phyloP scores from a whole-genome alignment of 2,329 filamentous ascomycete species.

The Pestalotiopsis fici region DNA sequence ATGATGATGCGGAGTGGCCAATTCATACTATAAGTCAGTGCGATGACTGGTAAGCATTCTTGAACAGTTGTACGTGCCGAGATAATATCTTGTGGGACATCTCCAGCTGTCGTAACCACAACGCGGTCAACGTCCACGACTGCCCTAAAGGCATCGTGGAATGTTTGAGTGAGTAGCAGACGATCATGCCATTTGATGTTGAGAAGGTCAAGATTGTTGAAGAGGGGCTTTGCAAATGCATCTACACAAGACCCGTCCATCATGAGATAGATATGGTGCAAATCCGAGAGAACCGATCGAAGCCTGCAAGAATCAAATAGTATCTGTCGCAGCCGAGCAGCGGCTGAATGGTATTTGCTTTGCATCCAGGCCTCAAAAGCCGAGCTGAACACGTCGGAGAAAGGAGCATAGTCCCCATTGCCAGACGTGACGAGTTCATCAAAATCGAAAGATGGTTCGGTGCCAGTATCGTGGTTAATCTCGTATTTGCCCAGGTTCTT shows the following conservation, averaged over 20 bases:
- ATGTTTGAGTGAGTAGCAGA: slow-evolving; percentile 77
- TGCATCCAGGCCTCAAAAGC: slow-evolving; percentile 78
- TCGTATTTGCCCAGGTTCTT: slow-evolving; percentile 64
- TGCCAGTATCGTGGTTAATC: slow-evolving; percentile 28
- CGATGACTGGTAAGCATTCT: slow-evolving; percentile 62
- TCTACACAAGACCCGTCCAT: slow-evolving; percentile 70
- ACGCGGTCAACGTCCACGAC: slow-evolving; percentile 63
- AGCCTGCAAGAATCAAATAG: slow-evolving; percentile 73
- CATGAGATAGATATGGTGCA: slow-evolving; percentile 77
- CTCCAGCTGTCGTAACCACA: slow-evolving; percentile 53
- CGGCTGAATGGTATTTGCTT: slow-evolving; percentile 71
- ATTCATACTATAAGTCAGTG: slow-evolving; percentile 66
- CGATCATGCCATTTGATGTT: slow-evolving; percentile 73
- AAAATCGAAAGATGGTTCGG: slow-evolving; percentile 55
- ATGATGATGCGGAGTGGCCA: slow-evolving; percentile 75
- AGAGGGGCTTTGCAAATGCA: slow-evolving; percentile 67
- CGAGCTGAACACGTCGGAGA: slow-evolving; percentile 71
- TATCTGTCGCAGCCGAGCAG: slow-evolving; percentile 62
- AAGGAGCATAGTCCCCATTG: slow-evolving; percentile 59
- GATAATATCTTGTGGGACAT: slow-evolving; percentile 41
- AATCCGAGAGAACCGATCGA: slow-evolving; percentile 60
- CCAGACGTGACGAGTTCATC: slow-evolving; percentile 51
- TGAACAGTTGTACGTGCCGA: slow-evolving; percentile 59
- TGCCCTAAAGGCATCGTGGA: slow-evolving; percentile 68
- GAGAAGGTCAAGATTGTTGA: slow-evolving; percentile 70